These are phyloP conservation scores for Fusarium annulatum DNA, from an alignment of 2,329 filamentous ascomycete genomes.

Conservation along the genomic window DNA sequence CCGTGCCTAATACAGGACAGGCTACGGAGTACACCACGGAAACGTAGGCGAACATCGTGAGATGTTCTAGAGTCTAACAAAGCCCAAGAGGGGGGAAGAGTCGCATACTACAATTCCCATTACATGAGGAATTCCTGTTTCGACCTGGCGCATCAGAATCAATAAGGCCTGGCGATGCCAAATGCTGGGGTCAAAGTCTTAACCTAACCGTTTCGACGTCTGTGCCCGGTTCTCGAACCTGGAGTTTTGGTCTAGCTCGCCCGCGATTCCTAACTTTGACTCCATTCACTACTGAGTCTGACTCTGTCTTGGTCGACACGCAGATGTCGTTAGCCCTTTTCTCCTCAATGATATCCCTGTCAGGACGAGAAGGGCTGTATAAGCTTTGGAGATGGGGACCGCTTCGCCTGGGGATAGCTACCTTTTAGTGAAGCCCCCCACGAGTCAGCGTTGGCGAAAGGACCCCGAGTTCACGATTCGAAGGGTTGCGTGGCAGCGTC, in stretches of 20 bases:
- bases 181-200: slow-evolving; percentile 26
- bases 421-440: not conserved
- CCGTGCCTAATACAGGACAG: slow-evolving; percentile 1
- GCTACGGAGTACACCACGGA: not conserved
- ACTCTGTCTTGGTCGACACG: slow-evolving; percentile 16
- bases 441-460: not conserved
- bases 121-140: slow-evolving; percentile 37
- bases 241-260: slow-evolving; percentile 17
- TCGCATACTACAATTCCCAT: slow-evolving; percentile 33
- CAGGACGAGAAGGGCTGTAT: slow-evolving; percentile 14
- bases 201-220: slow-evolving; percentile 20
- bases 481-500: slow-evolving; percentile 14
- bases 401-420: slow-evolving; percentile 20
- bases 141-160: slow-evolving; percentile 27
- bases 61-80: slow-evolving; percentile 10
- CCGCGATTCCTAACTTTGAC: slow-evolving; percentile 3
- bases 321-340: slow-evolving; percentile 10
- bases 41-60: slow-evolving; percentile 19
- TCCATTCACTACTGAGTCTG: slow-evolving; percentile 12
- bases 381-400: slow-evolving; percentile 25
- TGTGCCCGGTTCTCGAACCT: slow-evolving; percentile 36
- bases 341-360: slow-evolving; percentile 20
- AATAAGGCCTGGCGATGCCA: slow-evolving; percentile 12
- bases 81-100: not conserved
- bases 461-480: slow-evolving; percentile 6